Evolutionary conservation across 331 rosid species (phyloP), one percentile per base, ranked within the genome.

Genomic region (Stylosanthes scabra): DNA sequence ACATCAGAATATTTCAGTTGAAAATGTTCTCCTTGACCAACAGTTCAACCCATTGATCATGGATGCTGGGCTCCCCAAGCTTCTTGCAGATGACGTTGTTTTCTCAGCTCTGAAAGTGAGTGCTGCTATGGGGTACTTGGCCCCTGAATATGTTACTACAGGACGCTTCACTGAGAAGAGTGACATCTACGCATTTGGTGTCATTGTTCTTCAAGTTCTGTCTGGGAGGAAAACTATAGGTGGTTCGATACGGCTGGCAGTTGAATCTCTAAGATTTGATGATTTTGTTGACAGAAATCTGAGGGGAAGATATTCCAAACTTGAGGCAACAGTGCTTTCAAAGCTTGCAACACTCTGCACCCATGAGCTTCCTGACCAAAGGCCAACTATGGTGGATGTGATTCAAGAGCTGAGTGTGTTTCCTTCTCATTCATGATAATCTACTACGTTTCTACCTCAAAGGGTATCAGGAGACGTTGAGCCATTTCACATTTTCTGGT

Each of bases 71-170:
- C 91, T 91, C 40, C 91, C 97, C 0, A 86, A 83, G 88, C 90
- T 95, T 83, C 97, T 95, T 6, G 99, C 97, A n/a, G 97, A 95
- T 66, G 99, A 95, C 75, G 84, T 92, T 41, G 89, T 91, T 77
- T 92, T 88, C 86, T 91, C 96, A 11, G 87, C 93, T 66, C 88
- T 95, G 14, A 95, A 95, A 85, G 85, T 84, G 6, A 95, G 99
- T 74, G 99, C 99, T 37, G 97, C 99, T 39, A 91, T 91, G 99
- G 99, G 99, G 79, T 95, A 91, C 84, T 82, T 95, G 11, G 99
- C 99, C 64, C 97, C 97, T 0, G 99, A 95, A 80, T 95, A 95
- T 82, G 84, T 91, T 11, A 90, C 88, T 5, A 91, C 97, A 0
- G 99, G 97, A 55, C 96, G 97, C 13, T 91, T 90, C 80, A 91